These are phyloP conservation scores for Silene uniflora DNA, from an alignment of 148 eudicot species.

Conservation along the genomic window DNA sequence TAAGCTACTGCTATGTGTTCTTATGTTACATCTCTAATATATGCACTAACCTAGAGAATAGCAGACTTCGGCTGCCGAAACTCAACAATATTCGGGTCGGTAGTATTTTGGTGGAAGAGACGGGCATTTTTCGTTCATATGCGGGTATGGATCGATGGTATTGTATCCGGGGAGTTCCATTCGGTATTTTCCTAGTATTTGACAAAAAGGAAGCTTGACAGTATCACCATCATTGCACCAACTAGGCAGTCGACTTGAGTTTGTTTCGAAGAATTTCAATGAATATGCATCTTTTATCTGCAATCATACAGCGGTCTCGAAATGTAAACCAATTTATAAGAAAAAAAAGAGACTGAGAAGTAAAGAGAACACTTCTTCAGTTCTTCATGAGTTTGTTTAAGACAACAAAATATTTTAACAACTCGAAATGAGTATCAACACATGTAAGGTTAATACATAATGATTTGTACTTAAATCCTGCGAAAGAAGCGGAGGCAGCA, in stretches of 20 bases:
- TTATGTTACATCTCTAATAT: neutral
- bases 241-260: slow-evolving; percentile 74
- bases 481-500: too few relatives aligned
- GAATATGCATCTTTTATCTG: slow-evolving; percentile 92
- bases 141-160: slow-evolving; percentile 65
- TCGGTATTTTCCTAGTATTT: slow-evolving; percentile 76
- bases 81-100: slow-evolving; percentile 60
- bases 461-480: too few relatives aligned
- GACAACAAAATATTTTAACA: neutral
- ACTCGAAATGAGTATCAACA: too few relatives aligned
- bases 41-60: slow-evolving; percentile 1
- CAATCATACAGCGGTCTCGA: slow-evolving; percentile 19
- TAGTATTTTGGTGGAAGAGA: slow-evolving; percentile 75
- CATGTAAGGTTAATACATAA: too few relatives aligned
- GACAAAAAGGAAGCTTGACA: slow-evolving; percentile 80
- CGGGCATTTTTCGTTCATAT: slow-evolving; percentile 87
- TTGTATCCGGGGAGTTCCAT: slow-evolving; percentile 94
- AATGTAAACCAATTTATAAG: too few relatives aligned
- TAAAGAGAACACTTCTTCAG: too few relatives aligned
- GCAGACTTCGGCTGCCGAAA: neutral
- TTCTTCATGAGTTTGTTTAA: too few relatives aligned
- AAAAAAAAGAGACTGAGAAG: too few relatives aligned
- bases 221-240: slow-evolving; percentile 89
- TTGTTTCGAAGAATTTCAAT: slow-evolving; percentile 70
- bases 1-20: neutral